Percentiles rank a stretch among this genome's conserved stretches.
phyloP scores from a whole-genome alignment of 176 grass and related monocot species.

The Alopecurus myosuroides region DNA sequence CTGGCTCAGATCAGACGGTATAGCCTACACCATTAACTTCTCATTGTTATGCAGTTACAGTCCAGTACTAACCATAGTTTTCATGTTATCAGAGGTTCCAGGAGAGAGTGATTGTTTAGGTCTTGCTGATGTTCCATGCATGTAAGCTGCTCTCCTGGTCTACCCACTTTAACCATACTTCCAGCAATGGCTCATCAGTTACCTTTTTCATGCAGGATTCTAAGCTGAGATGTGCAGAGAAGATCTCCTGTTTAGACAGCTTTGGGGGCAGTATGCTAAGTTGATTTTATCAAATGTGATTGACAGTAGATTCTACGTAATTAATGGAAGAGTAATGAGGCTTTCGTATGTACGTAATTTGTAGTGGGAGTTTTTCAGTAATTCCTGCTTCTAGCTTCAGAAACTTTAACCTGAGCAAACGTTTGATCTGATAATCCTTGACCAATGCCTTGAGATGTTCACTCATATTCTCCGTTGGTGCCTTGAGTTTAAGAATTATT shows the following conservation, averaged over 20 bases:
- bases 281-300: background rate
- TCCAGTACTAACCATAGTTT: background rate
- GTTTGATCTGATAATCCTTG: background rate
- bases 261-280: background rate
- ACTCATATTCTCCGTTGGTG: background rate
- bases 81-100: background rate
- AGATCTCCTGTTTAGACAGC: background rate
- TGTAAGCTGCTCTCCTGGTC: slow-evolving; percentile 9
- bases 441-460: background rate
- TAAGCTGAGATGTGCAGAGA: background rate
- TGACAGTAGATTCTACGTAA: background rate
- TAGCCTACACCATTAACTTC: background rate
- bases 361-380: background rate
- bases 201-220: background rate
- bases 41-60: background rate
- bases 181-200: background rate
- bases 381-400: background rate
- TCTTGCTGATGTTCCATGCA: background rate
- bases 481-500: background rate
- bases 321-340: background rate
- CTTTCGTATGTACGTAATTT: background rate
- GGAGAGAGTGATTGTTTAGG: background rate
- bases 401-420: background rate
- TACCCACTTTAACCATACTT: background rate
- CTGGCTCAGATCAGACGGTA: slow-evolving; percentile 23